phyloP scores from a whole-genome alignment of 2,329 filamentous ascomycete genomes.

The Pseudogymnoascus sp. region DNA sequence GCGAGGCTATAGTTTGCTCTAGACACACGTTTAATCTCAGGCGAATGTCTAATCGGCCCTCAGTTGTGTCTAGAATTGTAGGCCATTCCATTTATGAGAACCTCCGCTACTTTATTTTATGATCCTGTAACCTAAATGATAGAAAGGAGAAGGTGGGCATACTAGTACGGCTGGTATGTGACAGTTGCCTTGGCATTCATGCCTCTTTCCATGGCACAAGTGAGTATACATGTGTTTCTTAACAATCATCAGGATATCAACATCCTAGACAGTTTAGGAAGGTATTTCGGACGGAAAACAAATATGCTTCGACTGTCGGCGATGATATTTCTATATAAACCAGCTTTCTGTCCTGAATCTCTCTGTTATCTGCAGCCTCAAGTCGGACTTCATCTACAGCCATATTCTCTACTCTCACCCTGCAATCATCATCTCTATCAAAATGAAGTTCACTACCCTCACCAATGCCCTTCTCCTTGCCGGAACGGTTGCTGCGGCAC shows the following conservation, averaged over 20 bases:
- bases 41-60: not conserved
- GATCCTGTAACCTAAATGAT: not conserved
- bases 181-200: not conserved
- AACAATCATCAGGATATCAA: not conserved
- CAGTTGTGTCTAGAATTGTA: not conserved
- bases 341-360: not conserved
- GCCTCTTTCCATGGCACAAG: not conserved
- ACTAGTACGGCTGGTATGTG: not conserved
- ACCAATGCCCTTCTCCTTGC: constrained; percentile 34
- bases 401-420: not conserved
- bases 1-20: not conserved
- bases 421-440: constrained; percentile 18
- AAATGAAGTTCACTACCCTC: constrained; percentile 43
- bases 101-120: not conserved
- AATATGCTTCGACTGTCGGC: not conserved
- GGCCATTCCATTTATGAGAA: not conserved
- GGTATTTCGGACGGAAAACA: not conserved
- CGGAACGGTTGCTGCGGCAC: constrained; percentile 38
- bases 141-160: not conserved
- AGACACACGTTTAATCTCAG: not conserved
- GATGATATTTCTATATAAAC: not conserved
- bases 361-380: not conserved
- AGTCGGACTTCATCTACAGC: not conserved
- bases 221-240: not conserved
- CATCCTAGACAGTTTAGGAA: not conserved